Evolutionary conservation across 1,139 yeast genomes (phyloP).

Genomic region (Hyphopichia wangnamkhiaoensis): DNA sequence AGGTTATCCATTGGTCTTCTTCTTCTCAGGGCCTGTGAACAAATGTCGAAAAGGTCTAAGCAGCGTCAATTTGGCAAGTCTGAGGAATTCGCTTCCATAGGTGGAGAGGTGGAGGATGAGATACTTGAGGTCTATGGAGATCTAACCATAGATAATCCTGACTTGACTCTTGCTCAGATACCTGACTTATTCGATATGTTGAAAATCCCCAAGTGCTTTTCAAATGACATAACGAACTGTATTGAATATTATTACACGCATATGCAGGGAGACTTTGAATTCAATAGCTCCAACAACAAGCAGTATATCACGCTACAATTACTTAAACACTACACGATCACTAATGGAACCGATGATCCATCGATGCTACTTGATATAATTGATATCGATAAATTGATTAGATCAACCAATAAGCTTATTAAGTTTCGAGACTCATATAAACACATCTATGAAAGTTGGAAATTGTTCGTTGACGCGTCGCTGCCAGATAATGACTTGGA

Average conservation of each 20-base stretch:
- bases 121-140: constrained; percentile 30
- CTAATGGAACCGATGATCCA: constrained; percentile 16
- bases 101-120: constrained; percentile 30
- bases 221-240: constrained; percentile 31
- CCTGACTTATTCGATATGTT: constrained; percentile 25
- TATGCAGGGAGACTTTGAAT: constrained; percentile 12
- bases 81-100: background rate
- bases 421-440: constrained; percentile 34
- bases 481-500: constrained; percentile 7
- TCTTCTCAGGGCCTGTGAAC: too few species aligned
- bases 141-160: constrained; percentile 26
- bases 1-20: too few species aligned
- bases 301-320: constrained; percentile 30
- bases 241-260: constrained; percentile 38
- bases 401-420: constrained; percentile 27
- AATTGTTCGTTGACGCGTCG: constrained; percentile 29
- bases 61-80: constrained; percentile 1
- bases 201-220: constrained; percentile 34
- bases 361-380: constrained; percentile 37
- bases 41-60: constrained; percentile 2
- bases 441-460: constrained; percentile 38
- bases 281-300: constrained; percentile 16
- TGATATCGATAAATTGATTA: constrained; percentile 43
- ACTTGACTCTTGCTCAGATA: constrained; percentile 30
- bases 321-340: constrained; percentile 32